Evolutionary conservation across 75 land plant genomes (phyloP).

Genomic region (Cunninghamia lanceolata): DNA sequence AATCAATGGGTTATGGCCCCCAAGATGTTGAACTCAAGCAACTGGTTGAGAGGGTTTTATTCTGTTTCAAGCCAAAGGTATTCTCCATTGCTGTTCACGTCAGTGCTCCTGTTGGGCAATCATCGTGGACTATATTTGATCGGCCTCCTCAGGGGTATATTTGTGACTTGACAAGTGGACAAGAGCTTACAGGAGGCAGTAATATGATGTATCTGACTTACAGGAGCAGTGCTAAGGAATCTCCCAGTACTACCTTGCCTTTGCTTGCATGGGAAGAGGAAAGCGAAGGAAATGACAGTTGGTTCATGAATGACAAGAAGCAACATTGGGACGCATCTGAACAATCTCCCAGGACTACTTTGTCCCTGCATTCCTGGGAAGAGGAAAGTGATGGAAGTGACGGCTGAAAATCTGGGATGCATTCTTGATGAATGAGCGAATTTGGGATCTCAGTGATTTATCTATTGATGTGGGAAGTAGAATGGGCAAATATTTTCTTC

Average conservation of each 20-base stretch:
- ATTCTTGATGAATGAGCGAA: not conserved
- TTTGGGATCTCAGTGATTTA: not conserved
- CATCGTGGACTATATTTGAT: slow-evolving; percentile 10
- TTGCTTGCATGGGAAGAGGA: not conserved
- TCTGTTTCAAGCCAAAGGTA: slow-evolving; percentile 43
- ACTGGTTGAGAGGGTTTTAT: slow-evolving; percentile 33
- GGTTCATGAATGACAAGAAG: not conserved
- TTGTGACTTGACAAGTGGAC: slow-evolving; percentile 16
- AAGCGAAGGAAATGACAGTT: not conserved
- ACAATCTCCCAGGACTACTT: not conserved
- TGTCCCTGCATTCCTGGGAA: not conserved
- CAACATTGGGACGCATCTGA: not conserved
- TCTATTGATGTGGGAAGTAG: not conserved
- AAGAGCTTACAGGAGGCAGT: slow-evolving; percentile 30
- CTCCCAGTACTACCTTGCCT: not conserved
- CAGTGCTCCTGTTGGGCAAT: not conserved
- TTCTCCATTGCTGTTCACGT: slow-evolving; percentile 47
- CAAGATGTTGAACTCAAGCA: slow-evolving; percentile 16
- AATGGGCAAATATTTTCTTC: no score
- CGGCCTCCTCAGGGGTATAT: slow-evolving; percentile 23
- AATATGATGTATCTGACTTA: slow-evolving; percentile 22
- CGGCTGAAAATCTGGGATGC: not conserved
- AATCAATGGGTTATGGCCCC: slow-evolving; percentile 46
- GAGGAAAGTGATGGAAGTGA: slow-evolving; percentile 2
- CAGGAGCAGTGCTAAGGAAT: not conserved